Conservation (phyloP, 2,329 filamentous ascomycete species). For the Tolypocladium amazonense region DNA sequence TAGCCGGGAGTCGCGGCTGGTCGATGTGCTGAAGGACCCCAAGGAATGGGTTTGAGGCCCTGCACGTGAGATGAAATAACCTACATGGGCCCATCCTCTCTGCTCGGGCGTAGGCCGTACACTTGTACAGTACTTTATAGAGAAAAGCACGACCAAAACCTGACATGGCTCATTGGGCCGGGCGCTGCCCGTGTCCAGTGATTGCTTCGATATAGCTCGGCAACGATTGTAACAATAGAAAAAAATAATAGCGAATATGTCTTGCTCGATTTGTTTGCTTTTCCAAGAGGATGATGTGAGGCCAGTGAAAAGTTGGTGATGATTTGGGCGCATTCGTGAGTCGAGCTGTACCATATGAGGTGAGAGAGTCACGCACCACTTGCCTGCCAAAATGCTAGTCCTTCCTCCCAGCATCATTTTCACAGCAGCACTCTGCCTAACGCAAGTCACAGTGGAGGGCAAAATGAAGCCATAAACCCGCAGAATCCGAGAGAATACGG, state of each 20-base stretch:
- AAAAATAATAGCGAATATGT: neutral
- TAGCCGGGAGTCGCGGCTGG: slow-evolving; percentile 66
- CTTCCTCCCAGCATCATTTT: neutral
- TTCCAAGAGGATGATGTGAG: neutral
- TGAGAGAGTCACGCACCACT: neutral
- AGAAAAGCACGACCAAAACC: neutral
- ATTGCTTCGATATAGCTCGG: neutral
- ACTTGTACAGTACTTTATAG: neutral
- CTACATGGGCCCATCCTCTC: neutral
- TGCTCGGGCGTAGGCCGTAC: neutral
- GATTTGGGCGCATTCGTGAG: neutral
- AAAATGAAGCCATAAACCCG: neutral
- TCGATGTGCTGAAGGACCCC: slow-evolving; percentile 58
- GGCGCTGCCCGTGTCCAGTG: neutral
- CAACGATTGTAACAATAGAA: neutral
- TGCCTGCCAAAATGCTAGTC: neutral
- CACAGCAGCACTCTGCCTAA: neutral
- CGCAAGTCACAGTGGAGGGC: neutral
- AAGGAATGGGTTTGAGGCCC: slow-evolving; percentile 51
- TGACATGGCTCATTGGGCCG: neutral
- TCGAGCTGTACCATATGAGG: neutral
- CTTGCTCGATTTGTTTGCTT: neutral
- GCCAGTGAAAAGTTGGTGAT: neutral
- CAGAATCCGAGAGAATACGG: neutral
- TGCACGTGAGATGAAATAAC: neutral